Evolutionary conservation across 1,284 basidiomycete species (phyloP).

Genomic region (Phlebopus sp.): DNA sequence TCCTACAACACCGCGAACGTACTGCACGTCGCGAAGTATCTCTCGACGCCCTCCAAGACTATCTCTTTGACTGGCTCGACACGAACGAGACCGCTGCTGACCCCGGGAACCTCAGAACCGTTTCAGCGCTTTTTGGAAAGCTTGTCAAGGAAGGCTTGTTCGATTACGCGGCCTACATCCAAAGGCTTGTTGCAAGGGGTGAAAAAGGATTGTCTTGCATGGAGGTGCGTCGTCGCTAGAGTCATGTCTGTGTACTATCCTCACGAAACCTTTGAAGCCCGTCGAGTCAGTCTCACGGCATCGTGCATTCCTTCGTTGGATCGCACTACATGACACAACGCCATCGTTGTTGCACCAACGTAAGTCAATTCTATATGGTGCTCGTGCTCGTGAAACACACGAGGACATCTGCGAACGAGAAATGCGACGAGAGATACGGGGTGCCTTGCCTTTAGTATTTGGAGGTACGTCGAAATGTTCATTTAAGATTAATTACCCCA

Average conservation of each 20-base stretch:
- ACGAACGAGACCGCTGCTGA: constrained; percentile 61
- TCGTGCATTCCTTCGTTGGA: constrained; percentile 62
- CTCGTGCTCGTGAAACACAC: constrained; percentile 59
- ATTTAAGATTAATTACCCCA: background rate
- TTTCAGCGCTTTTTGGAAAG: constrained; percentile 78
- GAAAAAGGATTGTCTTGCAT: constrained; percentile 56
- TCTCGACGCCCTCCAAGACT: constrained; percentile 62
- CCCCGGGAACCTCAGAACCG: constrained; percentile 52
- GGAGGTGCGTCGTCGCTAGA: constrained; percentile 42
- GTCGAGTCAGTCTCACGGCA: constrained; percentile 51
- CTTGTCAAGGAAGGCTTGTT: constrained; percentile 76
- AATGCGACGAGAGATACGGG: constrained; percentile 66
- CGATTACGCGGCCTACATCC: constrained; percentile 82
- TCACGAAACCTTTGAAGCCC: constrained; percentile 13
- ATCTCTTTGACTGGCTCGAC: constrained; percentile 86
- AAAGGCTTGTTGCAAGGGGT: constrained; percentile 80
- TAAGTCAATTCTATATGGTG: constrained; percentile 64
- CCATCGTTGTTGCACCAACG: constrained; percentile 63
- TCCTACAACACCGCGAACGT: constrained; percentile 67
- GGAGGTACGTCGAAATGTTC: constrained; percentile 43
- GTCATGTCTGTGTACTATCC: background rate
- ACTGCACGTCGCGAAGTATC: constrained; percentile 55
- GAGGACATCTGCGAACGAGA: constrained; percentile 66
- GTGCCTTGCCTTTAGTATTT: constrained; percentile 64
- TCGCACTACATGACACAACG: constrained; percentile 59